Conservation (phyloP, 495 filamentous ascomycete species). For the Aspergillus coremiiformis region DNA sequence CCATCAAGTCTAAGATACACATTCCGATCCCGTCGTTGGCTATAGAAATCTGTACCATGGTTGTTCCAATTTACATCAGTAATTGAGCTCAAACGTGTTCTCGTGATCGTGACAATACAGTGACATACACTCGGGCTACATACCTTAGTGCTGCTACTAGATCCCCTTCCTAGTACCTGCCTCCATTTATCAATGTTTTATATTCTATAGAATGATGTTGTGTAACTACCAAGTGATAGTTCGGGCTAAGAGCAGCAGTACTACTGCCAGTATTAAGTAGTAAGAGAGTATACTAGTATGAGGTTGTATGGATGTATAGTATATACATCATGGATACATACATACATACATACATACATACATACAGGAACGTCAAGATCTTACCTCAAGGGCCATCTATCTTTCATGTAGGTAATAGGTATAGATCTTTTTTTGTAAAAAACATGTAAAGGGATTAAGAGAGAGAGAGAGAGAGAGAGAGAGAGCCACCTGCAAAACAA, state of each 20-base stretch:
- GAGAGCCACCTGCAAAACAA: no score
- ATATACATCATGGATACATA: no score
- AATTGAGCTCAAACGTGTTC: constrained; percentile 1
- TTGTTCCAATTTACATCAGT: constrained; percentile 10
- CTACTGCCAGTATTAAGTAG: no score
- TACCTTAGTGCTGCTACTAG: not conserved
- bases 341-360: no score
- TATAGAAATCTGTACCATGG: constrained; percentile 9
- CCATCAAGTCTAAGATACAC: not conserved
- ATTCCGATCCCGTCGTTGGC: constrained; percentile 3
- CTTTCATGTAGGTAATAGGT: no score
- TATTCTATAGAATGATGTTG: not conserved
- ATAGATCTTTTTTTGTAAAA: no score
- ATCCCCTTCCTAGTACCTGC: not conserved
- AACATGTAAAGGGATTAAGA: no score
- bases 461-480: no score
- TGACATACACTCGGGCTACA: not conserved
- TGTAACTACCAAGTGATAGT: not conserved
- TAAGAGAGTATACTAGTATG: not conserved
- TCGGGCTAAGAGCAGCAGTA: not conserved
- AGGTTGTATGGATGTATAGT: no score
- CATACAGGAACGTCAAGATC: no score
- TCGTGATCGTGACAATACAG: not conserved
- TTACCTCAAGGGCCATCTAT: no score
- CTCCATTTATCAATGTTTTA: not conserved